These are phyloP conservation scores for Artomyces pyxidatus DNA, from an alignment of 768 basidiomycete species.

Conservation along the genomic window DNA sequence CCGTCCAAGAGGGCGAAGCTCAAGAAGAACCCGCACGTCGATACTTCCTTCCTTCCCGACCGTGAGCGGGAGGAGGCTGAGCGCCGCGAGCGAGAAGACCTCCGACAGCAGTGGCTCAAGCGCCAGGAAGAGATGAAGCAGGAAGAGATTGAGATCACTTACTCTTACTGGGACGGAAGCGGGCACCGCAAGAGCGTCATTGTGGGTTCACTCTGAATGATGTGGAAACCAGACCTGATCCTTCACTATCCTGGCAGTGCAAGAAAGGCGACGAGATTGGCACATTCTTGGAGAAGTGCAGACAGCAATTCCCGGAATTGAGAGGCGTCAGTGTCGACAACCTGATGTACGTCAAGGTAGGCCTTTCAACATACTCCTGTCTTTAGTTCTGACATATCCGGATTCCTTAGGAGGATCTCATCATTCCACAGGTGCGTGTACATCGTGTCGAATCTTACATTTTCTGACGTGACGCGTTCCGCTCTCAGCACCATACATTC, in stretches of 20 bases:
- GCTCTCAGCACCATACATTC: constrained; percentile 86
- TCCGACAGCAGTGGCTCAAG: constrained; percentile 83
- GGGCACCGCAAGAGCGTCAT: constrained; percentile 90
- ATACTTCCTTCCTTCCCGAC: constrained; percentile 97
- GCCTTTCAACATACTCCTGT: constrained; percentile 17
- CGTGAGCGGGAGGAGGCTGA: constrained; percentile 95
- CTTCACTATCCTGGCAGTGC: constrained; percentile 50
- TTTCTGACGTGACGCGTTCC: not conserved
- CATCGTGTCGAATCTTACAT: not conserved
- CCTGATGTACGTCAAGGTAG: constrained; percentile 98
- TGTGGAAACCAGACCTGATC: constrained; percentile 11
- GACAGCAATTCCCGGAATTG: constrained; percentile 88
- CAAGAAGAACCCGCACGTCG: constrained; percentile 92
- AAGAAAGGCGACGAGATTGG: constrained; percentile 93
- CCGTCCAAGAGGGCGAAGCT: constrained; percentile 70
- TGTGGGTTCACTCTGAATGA: constrained; percentile 39
- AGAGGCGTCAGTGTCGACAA: constrained; percentile 89
- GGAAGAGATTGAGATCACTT: constrained; percentile 83
- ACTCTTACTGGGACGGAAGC: constrained; percentile 98
- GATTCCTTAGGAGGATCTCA: constrained; percentile 79
- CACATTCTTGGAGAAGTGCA: constrained; percentile 85
- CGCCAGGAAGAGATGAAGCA: constrained; percentile 60
- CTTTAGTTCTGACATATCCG: constrained; percentile 5
- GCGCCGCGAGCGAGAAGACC: constrained; percentile 76
- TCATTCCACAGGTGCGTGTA: constrained; percentile 82